Percentiles rank a stretch among this genome's conserved stretches.
These are phyloP conservation scores for Thalassiosira mediterranea DNA, from an alignment of 352 stramenopile genomes.

Conservation along the genomic window DNA sequence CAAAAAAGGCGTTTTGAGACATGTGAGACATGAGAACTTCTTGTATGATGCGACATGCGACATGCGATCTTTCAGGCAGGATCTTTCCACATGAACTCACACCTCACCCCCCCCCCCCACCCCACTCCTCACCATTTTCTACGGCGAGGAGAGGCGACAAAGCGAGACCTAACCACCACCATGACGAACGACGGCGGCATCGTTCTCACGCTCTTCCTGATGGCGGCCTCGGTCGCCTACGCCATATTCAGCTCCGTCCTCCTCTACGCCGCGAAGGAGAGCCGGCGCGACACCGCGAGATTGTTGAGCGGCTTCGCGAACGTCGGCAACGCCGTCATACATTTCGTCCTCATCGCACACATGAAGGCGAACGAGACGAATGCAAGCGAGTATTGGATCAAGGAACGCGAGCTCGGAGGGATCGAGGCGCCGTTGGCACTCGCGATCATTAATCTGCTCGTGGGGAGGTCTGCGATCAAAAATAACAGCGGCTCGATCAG, in stretches of 20 bases:
- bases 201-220: constrained; percentile 3
- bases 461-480: not conserved
- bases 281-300: not conserved
- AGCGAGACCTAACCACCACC: no score
- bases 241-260: not conserved
- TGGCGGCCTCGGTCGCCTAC: not conserved
- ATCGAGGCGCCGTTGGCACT: constrained; percentile 4
- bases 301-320: not conserved
- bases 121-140: no score
- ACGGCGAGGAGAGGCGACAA: no score
- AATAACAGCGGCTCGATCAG: not conserved
- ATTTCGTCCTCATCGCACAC: not conserved
- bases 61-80: no score
- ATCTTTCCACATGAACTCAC: no score
- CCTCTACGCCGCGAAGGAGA: not conserved
- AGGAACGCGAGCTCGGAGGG: not conserved
- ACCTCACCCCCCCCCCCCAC: no score
- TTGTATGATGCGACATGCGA: no score
- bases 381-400: not conserved
- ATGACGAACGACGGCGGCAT: constrained; percentile 3
- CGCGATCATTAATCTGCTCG: not conserved
- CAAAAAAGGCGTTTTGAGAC: no score
- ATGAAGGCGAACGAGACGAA: not conserved
- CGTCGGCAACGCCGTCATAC: not conserved
- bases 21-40: no score